Conservation (phyloP, 2,329 filamentous ascomycete genomes). For the Ascochyta pisi region DNA sequence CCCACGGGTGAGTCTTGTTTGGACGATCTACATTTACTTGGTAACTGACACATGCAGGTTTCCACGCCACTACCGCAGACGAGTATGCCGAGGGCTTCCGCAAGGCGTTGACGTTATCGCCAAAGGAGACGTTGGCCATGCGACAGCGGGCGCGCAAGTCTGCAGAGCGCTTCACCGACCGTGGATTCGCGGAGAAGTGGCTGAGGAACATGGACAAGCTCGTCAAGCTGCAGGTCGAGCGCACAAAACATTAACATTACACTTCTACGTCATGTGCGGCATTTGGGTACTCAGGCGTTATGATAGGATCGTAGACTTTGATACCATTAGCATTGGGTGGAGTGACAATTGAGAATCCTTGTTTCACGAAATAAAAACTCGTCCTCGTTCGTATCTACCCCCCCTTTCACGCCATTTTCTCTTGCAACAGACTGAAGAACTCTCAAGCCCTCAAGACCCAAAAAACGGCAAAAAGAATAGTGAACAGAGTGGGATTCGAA, state of each 20-base stretch:
- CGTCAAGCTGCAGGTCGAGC: slow-evolving; percentile 56
- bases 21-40: background rate
- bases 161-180: slow-evolving; percentile 84
- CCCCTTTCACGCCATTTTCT: too few relatives aligned
- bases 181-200: slow-evolving; percentile 84
- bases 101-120: slow-evolving; percentile 72
- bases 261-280: background rate
- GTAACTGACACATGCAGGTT: slow-evolving; percentile 62
- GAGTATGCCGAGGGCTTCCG: slow-evolving; percentile 85
- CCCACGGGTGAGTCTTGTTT: slow-evolving; percentile 68
- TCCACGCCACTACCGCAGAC: slow-evolving; percentile 77
- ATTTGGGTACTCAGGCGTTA: too few relatives aligned
- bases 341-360: background rate
- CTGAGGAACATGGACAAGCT: slow-evolving; percentile 74
- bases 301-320: slow-evolving; percentile 9
- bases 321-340: slow-evolving; percentile 18
- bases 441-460: too few relatives aligned
- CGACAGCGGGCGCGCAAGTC: slow-evolving; percentile 77
- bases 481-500: slow-evolving; percentile 31
- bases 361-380: too few relatives aligned
- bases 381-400: too few relatives aligned
- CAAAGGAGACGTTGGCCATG: slow-evolving; percentile 73
- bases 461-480: slow-evolving; percentile 8
- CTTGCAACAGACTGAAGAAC: too few relatives aligned
- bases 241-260: slow-evolving; percentile 14